Evolutionary conservation across 495 filamentous ascomycete species (phyloP).

Genomic region (Ascodesmis nigricans): DNA sequence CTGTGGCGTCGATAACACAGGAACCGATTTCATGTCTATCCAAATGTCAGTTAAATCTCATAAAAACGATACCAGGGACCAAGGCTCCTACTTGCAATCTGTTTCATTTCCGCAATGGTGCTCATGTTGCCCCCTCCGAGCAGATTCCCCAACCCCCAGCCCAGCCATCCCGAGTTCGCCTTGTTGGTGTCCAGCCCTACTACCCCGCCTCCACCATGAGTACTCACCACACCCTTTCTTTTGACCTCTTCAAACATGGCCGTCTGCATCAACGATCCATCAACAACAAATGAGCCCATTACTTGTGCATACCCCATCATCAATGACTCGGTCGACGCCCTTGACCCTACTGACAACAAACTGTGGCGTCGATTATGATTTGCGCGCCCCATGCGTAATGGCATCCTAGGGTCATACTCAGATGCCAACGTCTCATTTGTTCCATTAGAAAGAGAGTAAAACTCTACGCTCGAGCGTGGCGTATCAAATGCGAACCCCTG

Average conservation of each 20-base stretch:
- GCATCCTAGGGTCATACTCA: slow-evolving; percentile 55
- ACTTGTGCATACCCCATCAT: slow-evolving; percentile 98
- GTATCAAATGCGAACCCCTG: slow-evolving; percentile 32
- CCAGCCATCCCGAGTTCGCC: slow-evolving; percentile 58
- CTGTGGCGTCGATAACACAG: slow-evolving; percentile 83
- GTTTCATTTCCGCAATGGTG: slow-evolving; percentile 85
- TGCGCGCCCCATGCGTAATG: slow-evolving; percentile 28
- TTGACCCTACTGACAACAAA: slow-evolving; percentile 21
- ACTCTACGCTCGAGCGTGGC: slow-evolving; percentile 77
- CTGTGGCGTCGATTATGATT: slow-evolving; percentile 36
- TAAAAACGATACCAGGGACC: not conserved
- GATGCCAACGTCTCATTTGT: slow-evolving; percentile 84
- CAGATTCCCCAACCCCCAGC: slow-evolving; percentile 77
- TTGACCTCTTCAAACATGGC: slow-evolving; percentile 89
- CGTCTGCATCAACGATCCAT: slow-evolving; percentile 76
- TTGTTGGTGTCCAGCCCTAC: slow-evolving; percentile 57
- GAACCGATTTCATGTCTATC: slow-evolving; percentile 49
- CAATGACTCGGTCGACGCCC: slow-evolving; percentile 42
- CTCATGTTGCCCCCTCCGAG: slow-evolving; percentile 69
- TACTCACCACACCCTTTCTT: slow-evolving; percentile 72
- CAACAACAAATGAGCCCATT: slow-evolving; percentile 74
- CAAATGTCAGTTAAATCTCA: slow-evolving; percentile 10
- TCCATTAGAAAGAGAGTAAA: slow-evolving; percentile 82
- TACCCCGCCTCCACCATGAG: slow-evolving; percentile 58
- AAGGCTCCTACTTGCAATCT: slow-evolving; percentile 32